Percentiles rank a stretch among this genome's conserved stretches.
Conservation (phyloP, 2,329 filamentous ascomycete genomes). For the Penicillium sp. region DNA sequence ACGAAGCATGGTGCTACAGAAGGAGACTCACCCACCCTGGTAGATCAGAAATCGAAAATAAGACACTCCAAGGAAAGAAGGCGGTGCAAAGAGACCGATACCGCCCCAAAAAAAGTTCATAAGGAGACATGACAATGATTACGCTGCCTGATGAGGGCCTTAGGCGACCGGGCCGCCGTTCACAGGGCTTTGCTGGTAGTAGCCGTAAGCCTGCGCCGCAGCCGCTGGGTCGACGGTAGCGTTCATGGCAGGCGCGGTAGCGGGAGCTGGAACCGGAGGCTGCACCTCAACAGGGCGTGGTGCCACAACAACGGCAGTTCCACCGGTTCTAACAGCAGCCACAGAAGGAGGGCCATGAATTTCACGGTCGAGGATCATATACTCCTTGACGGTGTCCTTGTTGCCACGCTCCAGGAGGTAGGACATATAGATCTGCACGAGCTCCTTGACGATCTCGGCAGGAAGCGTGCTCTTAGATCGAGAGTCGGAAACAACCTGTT, state of each 20-base stretch:
- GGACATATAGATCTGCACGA: slow-evolving; percentile 77
- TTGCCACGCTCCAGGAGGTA: slow-evolving; percentile 83
- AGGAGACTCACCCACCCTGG: slow-evolving; percentile 23
- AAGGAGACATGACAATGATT: slow-evolving; percentile 14
- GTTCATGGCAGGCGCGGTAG: slow-evolving; percentile 5
- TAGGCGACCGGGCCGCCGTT: slow-evolving; percentile 31
- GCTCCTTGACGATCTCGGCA: slow-evolving; percentile 68
- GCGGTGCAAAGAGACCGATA: neutral
- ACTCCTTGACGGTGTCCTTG: slow-evolving; percentile 84
- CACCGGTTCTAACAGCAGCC: slow-evolving; percentile 35
- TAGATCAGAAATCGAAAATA: slow-evolving; percentile 18
- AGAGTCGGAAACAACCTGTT: slow-evolving; percentile 77
- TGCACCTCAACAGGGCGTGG: slow-evolving; percentile 11
- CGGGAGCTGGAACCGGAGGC: neutral
- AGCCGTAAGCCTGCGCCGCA: slow-evolving; percentile 32
- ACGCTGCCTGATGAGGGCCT: slow-evolving; percentile 13
- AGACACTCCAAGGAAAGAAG: slow-evolving; percentile 13
- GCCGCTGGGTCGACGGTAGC: slow-evolving; percentile 19
- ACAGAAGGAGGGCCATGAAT: slow-evolving; percentile 70
- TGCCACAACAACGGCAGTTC: slow-evolving; percentile 16
- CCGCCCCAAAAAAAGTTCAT: slow-evolving; percentile 12
- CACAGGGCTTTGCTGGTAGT: slow-evolving; percentile 36
- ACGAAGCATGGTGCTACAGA: slow-evolving; percentile 26
- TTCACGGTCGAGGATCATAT: slow-evolving; percentile 79
- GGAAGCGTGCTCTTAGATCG: slow-evolving; percentile 73